A percentile compares a stretch with the other conserved stretches of the same genome.
Evolutionary conservation across 371 early-diverging fungal genomes (phyloP).

Genomic region (Mucor lusitanicus): DNA sequence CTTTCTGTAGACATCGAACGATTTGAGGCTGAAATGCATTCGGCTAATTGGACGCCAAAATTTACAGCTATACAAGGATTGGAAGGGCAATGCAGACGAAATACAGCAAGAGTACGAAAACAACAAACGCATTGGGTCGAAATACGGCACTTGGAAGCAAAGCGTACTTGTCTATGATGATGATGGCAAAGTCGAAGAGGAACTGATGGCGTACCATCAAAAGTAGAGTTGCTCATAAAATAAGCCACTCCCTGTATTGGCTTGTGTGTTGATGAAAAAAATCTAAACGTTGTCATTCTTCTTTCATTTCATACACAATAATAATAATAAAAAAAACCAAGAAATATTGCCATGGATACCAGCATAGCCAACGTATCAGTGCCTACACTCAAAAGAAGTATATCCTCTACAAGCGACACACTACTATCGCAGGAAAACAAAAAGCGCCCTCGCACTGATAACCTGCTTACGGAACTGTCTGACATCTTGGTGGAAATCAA

Average conservation of each 20-base stretch:
- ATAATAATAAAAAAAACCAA: not conserved
- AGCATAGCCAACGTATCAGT: not conserved
- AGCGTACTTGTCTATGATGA: conserved; percentile 87
- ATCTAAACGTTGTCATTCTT: not conserved
- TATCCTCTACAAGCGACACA: not conserved
- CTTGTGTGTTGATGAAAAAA: not conserved
- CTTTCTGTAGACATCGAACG: conserved; percentile 67
- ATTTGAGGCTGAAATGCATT: conserved; percentile 83
- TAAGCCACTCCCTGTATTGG: not conserved
- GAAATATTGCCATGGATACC: not conserved
- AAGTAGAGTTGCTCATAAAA: not conserved
- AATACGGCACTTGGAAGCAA: conserved; percentile 79
- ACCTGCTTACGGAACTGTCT: conserved; percentile 28
- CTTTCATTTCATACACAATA: not conserved
- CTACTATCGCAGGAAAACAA: not conserved
- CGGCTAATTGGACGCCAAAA: conserved; percentile 89
- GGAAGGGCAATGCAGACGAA: conserved; percentile 77
- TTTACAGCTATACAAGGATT: conserved; percentile 81
- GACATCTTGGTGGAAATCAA: conserved; percentile 37
- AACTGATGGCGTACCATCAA: conserved; percentile 28
- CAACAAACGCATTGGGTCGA: conserved; percentile 81
- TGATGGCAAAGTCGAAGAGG: conserved; percentile 68
- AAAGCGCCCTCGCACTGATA: conserved; percentile 15
- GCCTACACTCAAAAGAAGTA: conserved; percentile 12
- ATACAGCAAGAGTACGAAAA: conserved; percentile 75